Evolutionary conservation across 306 rosid species (phyloP).

Genomic region (Medicago lupulina): DNA sequence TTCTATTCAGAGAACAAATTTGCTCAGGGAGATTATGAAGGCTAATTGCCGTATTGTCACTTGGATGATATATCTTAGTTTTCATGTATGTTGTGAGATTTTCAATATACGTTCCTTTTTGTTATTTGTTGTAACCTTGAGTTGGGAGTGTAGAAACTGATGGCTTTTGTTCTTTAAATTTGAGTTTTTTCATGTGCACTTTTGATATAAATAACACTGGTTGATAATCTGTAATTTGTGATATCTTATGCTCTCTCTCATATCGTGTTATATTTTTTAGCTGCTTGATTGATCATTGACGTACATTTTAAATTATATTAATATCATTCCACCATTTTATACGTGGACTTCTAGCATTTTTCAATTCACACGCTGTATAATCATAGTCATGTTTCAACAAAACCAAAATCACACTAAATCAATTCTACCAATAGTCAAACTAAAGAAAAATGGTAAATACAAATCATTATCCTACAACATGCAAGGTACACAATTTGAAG

Average conservation of each 20-base stretch:
- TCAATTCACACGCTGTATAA: no score
- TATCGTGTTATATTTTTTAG: neutral
- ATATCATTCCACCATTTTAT: no score
- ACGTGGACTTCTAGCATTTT: no score
- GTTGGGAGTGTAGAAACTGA: neutral
- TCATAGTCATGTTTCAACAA: no score
- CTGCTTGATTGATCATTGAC: no score
- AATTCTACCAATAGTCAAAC: no score
- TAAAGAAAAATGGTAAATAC: no score
- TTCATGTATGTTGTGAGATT: neutral
- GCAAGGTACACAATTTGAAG: no score
- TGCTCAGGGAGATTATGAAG: constrained; percentile 86
- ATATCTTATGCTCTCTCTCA: neutral
- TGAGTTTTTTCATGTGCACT: neutral
- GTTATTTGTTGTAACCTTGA: neutral
- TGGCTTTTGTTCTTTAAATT: neutral
- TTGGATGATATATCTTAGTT: constrained; percentile 24
- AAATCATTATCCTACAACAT: no score
- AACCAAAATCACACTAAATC: no score
- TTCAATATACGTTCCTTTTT: neutral
- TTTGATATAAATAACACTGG: neutral
- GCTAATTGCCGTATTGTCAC: constrained; percentile 38
- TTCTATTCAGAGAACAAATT: constrained; percentile 82
- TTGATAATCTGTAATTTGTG: constrained; percentile 4
- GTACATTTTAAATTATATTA: no score